These are phyloP conservation scores for Cordyceps farinosa DNA, from an alignment of 2,329 filamentous ascomycete species.

Conservation along the genomic window DNA sequence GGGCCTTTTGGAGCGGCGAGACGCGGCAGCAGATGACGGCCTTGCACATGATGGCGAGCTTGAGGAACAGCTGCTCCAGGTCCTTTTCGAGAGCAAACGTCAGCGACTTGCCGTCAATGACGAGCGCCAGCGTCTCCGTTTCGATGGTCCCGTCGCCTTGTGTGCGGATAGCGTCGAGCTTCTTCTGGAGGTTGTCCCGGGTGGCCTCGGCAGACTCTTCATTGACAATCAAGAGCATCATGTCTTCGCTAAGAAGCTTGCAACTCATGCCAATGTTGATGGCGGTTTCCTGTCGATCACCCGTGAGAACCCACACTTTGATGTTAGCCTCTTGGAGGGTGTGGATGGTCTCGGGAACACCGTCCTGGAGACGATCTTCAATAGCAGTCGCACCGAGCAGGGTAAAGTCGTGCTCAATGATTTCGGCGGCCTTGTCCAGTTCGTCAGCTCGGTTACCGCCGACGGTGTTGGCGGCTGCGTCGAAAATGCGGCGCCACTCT, in stretches of 20 bases:
- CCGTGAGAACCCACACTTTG: conserved; percentile 97
- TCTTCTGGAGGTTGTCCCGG: conserved; percentile 86
- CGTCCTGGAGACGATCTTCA: conserved; percentile 93
- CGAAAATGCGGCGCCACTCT: conserved; percentile 83
- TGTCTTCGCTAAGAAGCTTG: conserved; percentile 96
- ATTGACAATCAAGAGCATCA: conserved; percentile 96
- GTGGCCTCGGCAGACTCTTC: conserved; percentile 79
- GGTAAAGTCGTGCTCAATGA: conserved; percentile 89
- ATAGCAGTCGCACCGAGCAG: conserved; percentile 95
- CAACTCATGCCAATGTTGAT: conserved; percentile 99
- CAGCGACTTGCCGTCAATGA: conserved; percentile 95
- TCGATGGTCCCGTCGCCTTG: conserved; percentile 75
- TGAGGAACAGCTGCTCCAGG: conserved; percentile 87
- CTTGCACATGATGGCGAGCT: conserved; percentile 93
- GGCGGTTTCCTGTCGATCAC: conserved; percentile 95
- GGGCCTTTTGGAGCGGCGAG: conserved; percentile 91
- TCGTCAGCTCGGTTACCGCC: conserved; percentile 90
- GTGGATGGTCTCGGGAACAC: conserved; percentile 96
- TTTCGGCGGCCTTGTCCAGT: conserved; percentile 91
- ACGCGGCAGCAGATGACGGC: conserved; percentile 99
- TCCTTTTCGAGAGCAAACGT: conserved; percentile 92
- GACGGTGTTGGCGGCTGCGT: conserved; percentile 84
- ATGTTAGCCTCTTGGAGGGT: conserved; percentile 95
- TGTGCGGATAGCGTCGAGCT: conserved; percentile 82
- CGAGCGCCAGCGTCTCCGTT: conserved; percentile 79